Evolutionary conservation across 1,284 basidiomycete species (phyloP), one percentile per base, ranked within the genome.

Genomic region (Marasmius fiardii): DNA sequence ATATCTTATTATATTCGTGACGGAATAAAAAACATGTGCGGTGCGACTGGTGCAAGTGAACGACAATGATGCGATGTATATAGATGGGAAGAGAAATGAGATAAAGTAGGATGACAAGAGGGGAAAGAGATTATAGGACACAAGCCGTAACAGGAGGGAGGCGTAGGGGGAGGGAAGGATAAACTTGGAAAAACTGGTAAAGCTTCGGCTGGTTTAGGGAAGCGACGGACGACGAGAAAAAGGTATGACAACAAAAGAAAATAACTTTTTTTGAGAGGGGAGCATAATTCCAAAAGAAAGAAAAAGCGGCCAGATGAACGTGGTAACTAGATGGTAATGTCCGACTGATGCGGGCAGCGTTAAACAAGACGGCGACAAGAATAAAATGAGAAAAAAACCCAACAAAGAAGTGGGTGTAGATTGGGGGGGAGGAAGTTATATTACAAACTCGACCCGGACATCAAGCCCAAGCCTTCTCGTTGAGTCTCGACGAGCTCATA

Each of bases 401-500:
- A 34, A 44, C 16, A 37, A 51, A 23, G 16, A 52, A 50, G 37
- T 45, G 21, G 45, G 28, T n/a, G n/a, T n/a, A n/a, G 41, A 51
- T 41, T 57, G 44, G 28, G 48, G 50, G 43, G 24, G 48, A 39
- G 37, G 43, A 23, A 48, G n/a, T 39, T 49, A 23, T 44, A 53
- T 24, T 39, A 45, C 24, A 21, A 54, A 43, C 31, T 37, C 35
- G 35, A 12, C 39, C n/a, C 16, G 41, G 41, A 52, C 52, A 45
- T 80, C 67, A 85, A 58, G 75, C 79, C 81, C 83, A 86, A 41
- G 80, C 78, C 68, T 85, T 82, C 64, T 88, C 86, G 58, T 81
- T 69, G 53, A 84, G 73, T 58, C 84, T 82, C 52, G 83, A 78
- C 41, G 73, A 72, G 48, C 78, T 78, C 41, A 82, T 72, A 43